phyloP scores from a whole-genome alignment of 208 protist genomes.

The Crithidia bombi region DNA sequence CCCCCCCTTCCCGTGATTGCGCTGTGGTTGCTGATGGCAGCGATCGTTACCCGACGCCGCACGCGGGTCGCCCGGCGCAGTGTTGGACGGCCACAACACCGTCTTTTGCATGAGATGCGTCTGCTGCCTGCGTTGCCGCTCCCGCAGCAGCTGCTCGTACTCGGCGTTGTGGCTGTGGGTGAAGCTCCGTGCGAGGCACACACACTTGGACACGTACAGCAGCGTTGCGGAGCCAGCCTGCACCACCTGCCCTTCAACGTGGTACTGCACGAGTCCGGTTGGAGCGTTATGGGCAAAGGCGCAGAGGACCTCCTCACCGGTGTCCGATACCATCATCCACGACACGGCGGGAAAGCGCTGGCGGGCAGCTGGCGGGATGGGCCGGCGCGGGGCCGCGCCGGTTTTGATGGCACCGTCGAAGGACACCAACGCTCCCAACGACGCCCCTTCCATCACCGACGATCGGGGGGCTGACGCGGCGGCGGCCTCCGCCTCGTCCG shows the following conservation, averaged over 20 bases:
- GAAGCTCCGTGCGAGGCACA: constrained; percentile 68
- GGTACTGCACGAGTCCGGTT: constrained; percentile 75
- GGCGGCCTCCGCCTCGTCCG: not conserved
- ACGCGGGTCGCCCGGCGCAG: not conserved
- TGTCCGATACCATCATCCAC: constrained; percentile 66
- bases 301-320: constrained; percentile 68
- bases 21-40: not conserved
- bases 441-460: not conserved
- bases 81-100: constrained; percentile 5
- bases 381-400: constrained; percentile 28
- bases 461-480: not conserved
- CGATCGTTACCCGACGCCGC: no score
- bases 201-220: constrained; percentile 78
- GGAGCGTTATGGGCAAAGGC: constrained; percentile 60
- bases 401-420: constrained; percentile 62
- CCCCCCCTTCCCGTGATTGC: not conserved
- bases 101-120: constrained; percentile 12
- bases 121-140: constrained; percentile 35
- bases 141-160: constrained; percentile 61
- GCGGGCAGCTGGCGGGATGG: constrained; percentile 46
- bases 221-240: constrained; percentile 36
- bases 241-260: constrained; percentile 85
- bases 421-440: constrained; percentile 36
- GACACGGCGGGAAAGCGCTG: constrained; percentile 56
- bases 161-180: constrained; percentile 67